Evolutionary conservation across 2,329 filamentous ascomycete genomes (phyloP).

Genomic region (Ophiobolus disseminans): DNA sequence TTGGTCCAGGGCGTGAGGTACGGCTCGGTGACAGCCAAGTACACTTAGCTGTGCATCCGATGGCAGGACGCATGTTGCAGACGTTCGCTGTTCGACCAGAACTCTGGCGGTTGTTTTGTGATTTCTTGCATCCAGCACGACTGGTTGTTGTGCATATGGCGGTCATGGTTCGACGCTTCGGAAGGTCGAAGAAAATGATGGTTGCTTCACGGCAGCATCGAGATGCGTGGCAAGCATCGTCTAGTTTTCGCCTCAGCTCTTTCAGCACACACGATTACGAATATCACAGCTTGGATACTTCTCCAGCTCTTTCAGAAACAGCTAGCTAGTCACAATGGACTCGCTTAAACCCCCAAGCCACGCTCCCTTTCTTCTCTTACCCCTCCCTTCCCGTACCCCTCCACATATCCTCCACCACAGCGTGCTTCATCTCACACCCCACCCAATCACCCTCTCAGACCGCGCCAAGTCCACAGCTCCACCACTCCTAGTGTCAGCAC

Average conservation of each 20-base stretch:
- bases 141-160: no score
- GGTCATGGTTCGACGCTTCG: no score
- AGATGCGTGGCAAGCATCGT: not conserved
- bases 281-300: not conserved
- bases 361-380: not conserved
- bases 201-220: not conserved
- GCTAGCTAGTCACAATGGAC: not conserved
- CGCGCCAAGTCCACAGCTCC: constrained; percentile 9
- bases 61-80: no score
- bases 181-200: no score
- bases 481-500: not conserved
- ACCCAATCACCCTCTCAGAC: constrained; percentile 9
- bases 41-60: no score
- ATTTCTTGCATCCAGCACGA: no score
- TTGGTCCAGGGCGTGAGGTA: constrained; percentile 18
- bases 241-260: not conserved
- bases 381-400: not conserved
- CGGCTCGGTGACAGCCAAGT: constrained; percentile 23
- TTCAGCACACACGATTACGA: no score
- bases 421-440: constrained; percentile 8
- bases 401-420: not conserved
- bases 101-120: no score
- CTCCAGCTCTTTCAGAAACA: not conserved
- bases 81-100: no score
- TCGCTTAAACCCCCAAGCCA: not conserved